Evolutionary conservation across 306 rosid species (phyloP).

Genomic region (Trichosanthes truncata): DNA sequence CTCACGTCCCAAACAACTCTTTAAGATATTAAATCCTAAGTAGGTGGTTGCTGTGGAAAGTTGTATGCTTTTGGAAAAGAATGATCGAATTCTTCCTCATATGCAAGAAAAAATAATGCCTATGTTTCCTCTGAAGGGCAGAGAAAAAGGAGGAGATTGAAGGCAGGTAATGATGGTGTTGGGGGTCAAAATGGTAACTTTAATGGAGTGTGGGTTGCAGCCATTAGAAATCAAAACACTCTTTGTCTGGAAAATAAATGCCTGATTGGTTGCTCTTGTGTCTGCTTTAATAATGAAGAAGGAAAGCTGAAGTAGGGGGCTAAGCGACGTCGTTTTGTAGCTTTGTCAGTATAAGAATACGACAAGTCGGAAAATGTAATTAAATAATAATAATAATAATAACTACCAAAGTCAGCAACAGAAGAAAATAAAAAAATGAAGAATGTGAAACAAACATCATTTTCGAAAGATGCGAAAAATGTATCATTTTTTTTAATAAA

Average conservation of each 20-base stretch:
- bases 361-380: neutral
- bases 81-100: neutral
- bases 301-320: neutral
- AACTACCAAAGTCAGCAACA: neutral
- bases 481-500: neutral
- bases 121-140: neutral
- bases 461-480: conserved; percentile 3
- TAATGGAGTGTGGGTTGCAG: conserved; percentile 3
- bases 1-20: too few relatives aligned
- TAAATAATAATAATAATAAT: neutral
- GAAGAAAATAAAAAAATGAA: neutral
- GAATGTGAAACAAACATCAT: neutral
- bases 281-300: neutral
- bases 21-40: too few relatives aligned
- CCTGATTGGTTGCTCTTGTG: neutral
- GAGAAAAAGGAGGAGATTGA: neutral
- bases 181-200: conserved; percentile 6
- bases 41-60: too few relatives aligned
- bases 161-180: conserved; percentile 4
- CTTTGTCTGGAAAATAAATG: neutral
- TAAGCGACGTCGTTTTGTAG: neutral
- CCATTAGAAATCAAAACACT: conserved; percentile 2
- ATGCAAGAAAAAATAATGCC: neutral
- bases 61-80: neutral
- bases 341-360: neutral